Base-by-base conservation (phyloP, 2,329 filamentous ascomycete species). In the Neospermospora avenae region DNA sequence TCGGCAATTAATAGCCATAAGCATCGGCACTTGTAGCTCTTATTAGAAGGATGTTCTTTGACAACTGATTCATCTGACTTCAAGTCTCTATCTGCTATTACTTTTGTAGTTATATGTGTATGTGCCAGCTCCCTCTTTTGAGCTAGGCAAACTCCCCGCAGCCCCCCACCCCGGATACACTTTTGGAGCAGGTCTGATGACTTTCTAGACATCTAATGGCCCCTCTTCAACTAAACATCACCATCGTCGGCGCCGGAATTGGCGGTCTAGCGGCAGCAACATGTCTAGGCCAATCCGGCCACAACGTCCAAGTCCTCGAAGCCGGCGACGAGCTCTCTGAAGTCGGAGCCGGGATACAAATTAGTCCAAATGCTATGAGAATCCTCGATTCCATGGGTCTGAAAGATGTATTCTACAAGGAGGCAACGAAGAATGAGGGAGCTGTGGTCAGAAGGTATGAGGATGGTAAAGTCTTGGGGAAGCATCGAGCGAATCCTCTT, bases 221-320 rank as follows among this genome's bases (percentile, higher is more conserved):
- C 41, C 18, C 20, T 4, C 24, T n/a, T 16, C 31, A 10, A 11
- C 58, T 61, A 24, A 58, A 46, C 8, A 54, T 65, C 34, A 44
- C 42, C 28, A 60, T 65, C 18, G 52, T 65, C 14, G 65, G 65
- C 22, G 59, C 71, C 1, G 81, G 82, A 3, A 82, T 84, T 39
- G 81, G 80, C 13, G 82, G 82, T 0, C 71, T 84, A 7, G 75
- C 75, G 11, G 76, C 80, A 2, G 81, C 80, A 2, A 80, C 85
- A 28, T 78, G 77, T 11, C 54, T 65, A 11, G 45, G 55, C 25
- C 59, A 56, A 42, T 39, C 55, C 6, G 55, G 59, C 5, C 63
- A 67, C 41, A 44, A 64, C 20, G 61, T 65, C 11, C 55, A 39
- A 10, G 61, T 67, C 25, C 44, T 62, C 37, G 59, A 62, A 52